A percentile compares a stretch with the other conserved stretches of the same genome.
These are phyloP conservation scores for Sporobolus alterniflorus DNA, from an alignment of 202 grass and related monocot genomes.

Conservation along the genomic window DNA sequence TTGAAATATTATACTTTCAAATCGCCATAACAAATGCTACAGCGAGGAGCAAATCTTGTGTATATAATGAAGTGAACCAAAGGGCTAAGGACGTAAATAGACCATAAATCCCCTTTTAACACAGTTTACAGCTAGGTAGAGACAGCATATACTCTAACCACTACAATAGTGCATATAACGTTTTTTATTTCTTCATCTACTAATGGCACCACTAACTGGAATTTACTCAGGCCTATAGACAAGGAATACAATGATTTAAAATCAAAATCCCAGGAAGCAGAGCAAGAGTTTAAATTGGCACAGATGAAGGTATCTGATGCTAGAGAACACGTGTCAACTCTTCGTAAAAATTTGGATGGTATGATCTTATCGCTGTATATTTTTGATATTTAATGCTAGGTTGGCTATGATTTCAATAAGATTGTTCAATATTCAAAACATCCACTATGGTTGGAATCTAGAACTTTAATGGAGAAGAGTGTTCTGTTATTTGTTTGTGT, in stretches of 20 bases:
- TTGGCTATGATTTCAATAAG: constrained; percentile 5
- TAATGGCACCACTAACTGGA: constrained; percentile 27
- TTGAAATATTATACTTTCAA: constrained; percentile 14
- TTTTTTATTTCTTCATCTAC: constrained; percentile 24
- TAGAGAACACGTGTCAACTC: constrained; percentile 68
- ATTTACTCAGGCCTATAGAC: constrained; percentile 66
- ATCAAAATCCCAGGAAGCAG: constrained; percentile 85
- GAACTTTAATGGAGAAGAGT: background rate
- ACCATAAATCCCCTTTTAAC: background rate
- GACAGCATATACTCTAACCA: background rate
- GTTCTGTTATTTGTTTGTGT: background rate
- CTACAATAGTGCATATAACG: background rate
- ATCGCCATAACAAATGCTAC: background rate
- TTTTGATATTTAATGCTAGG: constrained; percentile 28
- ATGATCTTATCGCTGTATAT: constrained; percentile 29
- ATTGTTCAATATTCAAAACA: background rate
- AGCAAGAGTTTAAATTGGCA: constrained; percentile 80
- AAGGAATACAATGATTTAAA: constrained; percentile 84
- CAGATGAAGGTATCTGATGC: constrained; percentile 83
- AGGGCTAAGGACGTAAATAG: background rate
- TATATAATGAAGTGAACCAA: background rate
- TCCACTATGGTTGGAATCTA: background rate
- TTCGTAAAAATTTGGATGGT: constrained; percentile 91
- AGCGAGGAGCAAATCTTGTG: background rate
- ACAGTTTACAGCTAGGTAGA: background rate